Evolutionary conservation across 768 basidiomycete genomes (phyloP).

Genomic region (Tylopilus intermedius): DNA sequence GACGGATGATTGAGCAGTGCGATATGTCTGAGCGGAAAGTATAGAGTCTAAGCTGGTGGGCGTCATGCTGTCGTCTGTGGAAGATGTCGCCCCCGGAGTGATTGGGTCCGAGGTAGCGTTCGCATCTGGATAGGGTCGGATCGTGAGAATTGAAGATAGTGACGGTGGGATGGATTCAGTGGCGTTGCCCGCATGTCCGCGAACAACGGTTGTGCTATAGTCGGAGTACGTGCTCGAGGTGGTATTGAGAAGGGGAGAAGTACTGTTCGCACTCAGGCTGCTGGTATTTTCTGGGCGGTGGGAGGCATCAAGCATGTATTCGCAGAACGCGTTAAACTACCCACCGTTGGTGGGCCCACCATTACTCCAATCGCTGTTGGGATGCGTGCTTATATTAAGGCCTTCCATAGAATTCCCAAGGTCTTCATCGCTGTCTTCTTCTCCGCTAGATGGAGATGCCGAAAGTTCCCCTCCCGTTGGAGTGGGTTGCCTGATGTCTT

Average conservation of each 20-base stretch:
- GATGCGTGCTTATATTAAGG: constrained; percentile 34
- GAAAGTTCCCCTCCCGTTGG: constrained; percentile 34
- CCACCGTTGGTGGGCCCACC: constrained; percentile 33
- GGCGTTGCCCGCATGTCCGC: constrained; percentile 40
- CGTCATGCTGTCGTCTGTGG: constrained; percentile 30
- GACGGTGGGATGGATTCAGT: constrained; percentile 44
- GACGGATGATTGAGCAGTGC: constrained; percentile 51
- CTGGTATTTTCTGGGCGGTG: constrained; percentile 25
- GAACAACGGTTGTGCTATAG: constrained; percentile 70
- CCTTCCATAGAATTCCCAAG: constrained; percentile 55
- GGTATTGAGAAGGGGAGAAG: constrained; percentile 51
- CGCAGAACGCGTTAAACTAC: constrained; percentile 3
- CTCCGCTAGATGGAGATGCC: constrained; percentile 35
- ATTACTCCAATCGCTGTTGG: constrained; percentile 44
- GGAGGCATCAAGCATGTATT: constrained; percentile 12
- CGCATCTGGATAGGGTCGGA: constrained; percentile 52
- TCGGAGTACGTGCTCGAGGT: constrained; percentile 45
- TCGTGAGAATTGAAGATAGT: constrained; percentile 70
- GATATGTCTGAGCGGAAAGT: constrained; percentile 56
- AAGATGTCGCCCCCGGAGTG: constrained; percentile 33
- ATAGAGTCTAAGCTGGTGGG: constrained; percentile 43
- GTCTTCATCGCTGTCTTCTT: constrained; percentile 63
- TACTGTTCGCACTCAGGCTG: constrained; percentile 34
- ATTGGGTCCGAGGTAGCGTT: constrained; percentile 40
- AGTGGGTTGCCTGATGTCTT: constrained; percentile 43